A percentile compares a stretch with the other conserved stretches of the same genome.
Conservation (phyloP, 352 stramenopile species). For the Globisporangium cylindrosporum region DNA sequence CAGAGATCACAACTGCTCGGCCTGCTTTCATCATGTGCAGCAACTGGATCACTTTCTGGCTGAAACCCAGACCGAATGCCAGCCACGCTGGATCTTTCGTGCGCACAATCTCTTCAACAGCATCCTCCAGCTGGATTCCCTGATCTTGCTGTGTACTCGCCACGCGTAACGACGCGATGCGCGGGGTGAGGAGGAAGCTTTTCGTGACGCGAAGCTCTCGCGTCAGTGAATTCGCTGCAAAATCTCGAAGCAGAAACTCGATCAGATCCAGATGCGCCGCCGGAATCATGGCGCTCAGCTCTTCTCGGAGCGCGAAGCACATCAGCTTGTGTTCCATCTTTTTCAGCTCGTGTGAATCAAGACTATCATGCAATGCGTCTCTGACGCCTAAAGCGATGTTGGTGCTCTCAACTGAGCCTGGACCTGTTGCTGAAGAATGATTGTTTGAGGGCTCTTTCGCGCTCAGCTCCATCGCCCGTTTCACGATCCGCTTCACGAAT, state of each 20-base stretch:
- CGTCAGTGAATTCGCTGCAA: slow-evolving; percentile 21
- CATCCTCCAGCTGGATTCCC: slow-evolving; percentile 25
- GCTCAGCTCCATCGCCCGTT: slow-evolving; percentile 24
- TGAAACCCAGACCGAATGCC: slow-evolving; percentile 30
- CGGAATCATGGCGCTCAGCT: slow-evolving; percentile 21
- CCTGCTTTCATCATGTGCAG: slow-evolving; percentile 30
- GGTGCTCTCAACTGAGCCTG: background rate
- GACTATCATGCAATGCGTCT: background rate
- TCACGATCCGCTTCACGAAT: slow-evolving; percentile 24
- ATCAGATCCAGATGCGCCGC: slow-evolving; percentile 26
- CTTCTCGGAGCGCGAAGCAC: slow-evolving; percentile 37
- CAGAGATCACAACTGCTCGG: slow-evolving; percentile 37
- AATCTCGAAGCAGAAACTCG: slow-evolving; percentile 45
- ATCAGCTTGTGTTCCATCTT: slow-evolving; percentile 39
- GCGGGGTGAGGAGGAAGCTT: slow-evolving; percentile 15
- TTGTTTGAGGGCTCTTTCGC: background rate
- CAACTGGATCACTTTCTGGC: slow-evolving; percentile 44
- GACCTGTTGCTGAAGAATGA: background rate
- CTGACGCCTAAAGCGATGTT: background rate
- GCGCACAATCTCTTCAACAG: slow-evolving; percentile 25
- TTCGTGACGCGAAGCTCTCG: slow-evolving; percentile 26
- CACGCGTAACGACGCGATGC: background rate
- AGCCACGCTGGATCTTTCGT: slow-evolving; percentile 24
- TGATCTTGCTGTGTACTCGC: background rate
- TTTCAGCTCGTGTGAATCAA: slow-evolving; percentile 25